Conservation (phyloP, 176 grass and related monocot species). For the Zoysia japonica region DNA sequence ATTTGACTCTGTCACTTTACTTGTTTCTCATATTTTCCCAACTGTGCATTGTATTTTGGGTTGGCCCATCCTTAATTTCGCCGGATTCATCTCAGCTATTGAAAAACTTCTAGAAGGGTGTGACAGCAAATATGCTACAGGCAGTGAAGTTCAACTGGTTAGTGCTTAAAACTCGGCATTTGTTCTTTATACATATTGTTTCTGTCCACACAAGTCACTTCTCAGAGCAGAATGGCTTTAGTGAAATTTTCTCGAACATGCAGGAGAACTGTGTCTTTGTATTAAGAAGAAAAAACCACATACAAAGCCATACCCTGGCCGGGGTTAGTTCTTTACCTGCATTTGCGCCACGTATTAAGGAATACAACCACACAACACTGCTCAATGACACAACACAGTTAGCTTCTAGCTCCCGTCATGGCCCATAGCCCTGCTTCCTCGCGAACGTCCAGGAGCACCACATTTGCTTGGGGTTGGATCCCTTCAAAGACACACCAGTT, state of each 20-base stretch:
- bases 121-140: conserved; percentile 76
- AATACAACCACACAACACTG: too few species aligned
- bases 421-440: too few species aligned
- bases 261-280: not conserved
- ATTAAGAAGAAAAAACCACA: not conserved
- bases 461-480: too few species aligned
- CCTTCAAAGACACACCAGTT: too few species aligned
- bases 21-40: not conserved
- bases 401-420: too few species aligned
- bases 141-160: conserved; percentile 82
- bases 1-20: not conserved
- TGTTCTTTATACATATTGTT: conserved; percentile 3
- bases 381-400: too few species aligned
- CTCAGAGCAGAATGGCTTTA: not conserved
- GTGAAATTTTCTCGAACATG: not conserved
- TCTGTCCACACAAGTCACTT: conserved; percentile 24
- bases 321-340: too few species aligned
- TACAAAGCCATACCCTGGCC: too few species aligned
- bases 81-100: conserved; percentile 55
- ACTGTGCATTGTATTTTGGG: conserved; percentile 2
- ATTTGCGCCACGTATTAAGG: too few species aligned
- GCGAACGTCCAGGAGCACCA: too few species aligned
- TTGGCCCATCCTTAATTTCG: not conserved
- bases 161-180: conserved; percentile 31
- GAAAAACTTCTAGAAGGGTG: conserved; percentile 72